Evolutionary conservation across 805 yeast genomes (phyloP).

Genomic region (Jamesozyma hellenica): DNA sequence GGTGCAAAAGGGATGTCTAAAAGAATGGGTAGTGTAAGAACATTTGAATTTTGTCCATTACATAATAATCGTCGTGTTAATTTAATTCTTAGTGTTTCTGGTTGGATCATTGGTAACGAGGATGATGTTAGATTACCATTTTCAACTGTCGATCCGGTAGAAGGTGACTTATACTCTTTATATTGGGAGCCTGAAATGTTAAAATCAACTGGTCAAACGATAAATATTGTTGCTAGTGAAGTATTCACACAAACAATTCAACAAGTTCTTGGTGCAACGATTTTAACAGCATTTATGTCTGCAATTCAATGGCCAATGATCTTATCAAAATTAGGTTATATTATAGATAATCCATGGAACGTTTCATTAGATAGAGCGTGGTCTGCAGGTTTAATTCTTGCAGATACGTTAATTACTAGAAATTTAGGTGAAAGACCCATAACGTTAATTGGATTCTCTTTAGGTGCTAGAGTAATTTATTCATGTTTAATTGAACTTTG

Average conservation of each 20-base stretch:
- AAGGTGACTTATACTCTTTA: conserved; percentile 90
- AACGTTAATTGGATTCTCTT: conserved; percentile 83
- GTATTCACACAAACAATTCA: conserved; percentile 87
- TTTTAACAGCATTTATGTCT: conserved; percentile 81
- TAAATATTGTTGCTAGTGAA: conserved; percentile 85
- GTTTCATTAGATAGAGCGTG: conserved; percentile 95
- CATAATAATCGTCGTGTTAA: conserved; percentile 86
- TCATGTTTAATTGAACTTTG: conserved; percentile 85
- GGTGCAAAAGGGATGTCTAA: conserved; percentile 78
- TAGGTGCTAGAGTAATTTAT: conserved; percentile 86
- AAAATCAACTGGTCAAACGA: conserved; percentile 92
- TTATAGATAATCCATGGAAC: conserved; percentile 95
- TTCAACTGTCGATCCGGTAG: conserved; percentile 91
- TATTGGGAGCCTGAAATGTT: conserved; percentile 98
- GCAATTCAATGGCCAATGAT: conserved; percentile 90
- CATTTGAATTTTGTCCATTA: conserved; percentile 87
- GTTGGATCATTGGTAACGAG: conserved; percentile 93
- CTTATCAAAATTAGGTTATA: conserved; percentile 75
- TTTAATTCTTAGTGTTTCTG: conserved; percentile 79
- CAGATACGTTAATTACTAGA: conserved; percentile 79
- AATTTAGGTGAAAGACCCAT: conserved; percentile 89
- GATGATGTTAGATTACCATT: conserved; percentile 96
- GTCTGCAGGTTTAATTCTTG: conserved; percentile 86
- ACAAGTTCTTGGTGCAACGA: conserved; percentile 87
- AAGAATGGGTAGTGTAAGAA: conserved; percentile 83